Evolutionary conservation across 108 stramenopile genomes (phyloP), one percentile per base, ranked within the genome.

Genomic region (Skeletonema costatum): DNA sequence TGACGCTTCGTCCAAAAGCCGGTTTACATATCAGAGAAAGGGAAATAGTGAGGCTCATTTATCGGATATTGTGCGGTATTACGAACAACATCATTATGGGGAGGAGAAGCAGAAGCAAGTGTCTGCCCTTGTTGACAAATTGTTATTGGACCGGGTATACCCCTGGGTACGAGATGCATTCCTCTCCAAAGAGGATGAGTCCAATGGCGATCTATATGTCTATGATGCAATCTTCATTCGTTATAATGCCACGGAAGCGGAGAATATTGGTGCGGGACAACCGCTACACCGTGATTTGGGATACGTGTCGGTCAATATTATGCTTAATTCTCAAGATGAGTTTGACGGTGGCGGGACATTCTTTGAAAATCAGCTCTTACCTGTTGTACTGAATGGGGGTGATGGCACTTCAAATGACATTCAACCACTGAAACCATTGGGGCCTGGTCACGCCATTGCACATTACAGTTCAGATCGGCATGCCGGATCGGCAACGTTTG

Each of bases 241-340:
- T 46, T 92, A 92, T 65, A 88, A 92, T 82, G 86, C 87, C 29
- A 87, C 86, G 5, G 78, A 83, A 56, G 86, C 90, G 17, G 60
- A 32, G 25, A 73, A 64, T 38, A 36, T 61, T 21, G 85, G 87
- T 60, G 90, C 90, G 4, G 88, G 88, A 5, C 91, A 92, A 60
- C 91, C 91, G 17, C 69, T 92, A 10, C 91, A 92, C 78, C 77
- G 91, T 9, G 91, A 92, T 77, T 66, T 89, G 74, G 88, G 91
- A 64, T 73, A 88, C 17, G 82, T 89, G 3, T 84, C 85, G 14
- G 86, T 89, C 60, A 92, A 92, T 51, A 82, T 92, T 16, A 83
- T 86, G 84, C 82, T 92, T 25, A 89, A 88, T 66, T 36, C 73
- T 14, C 63, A 53, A 41, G 46, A 67, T 36, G 81, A 86, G 17